These are phyloP conservation scores for Tolypocladium cylindrosporum DNA, from an alignment of 2,329 filamentous ascomycete genomes.

Conservation along the genomic window DNA sequence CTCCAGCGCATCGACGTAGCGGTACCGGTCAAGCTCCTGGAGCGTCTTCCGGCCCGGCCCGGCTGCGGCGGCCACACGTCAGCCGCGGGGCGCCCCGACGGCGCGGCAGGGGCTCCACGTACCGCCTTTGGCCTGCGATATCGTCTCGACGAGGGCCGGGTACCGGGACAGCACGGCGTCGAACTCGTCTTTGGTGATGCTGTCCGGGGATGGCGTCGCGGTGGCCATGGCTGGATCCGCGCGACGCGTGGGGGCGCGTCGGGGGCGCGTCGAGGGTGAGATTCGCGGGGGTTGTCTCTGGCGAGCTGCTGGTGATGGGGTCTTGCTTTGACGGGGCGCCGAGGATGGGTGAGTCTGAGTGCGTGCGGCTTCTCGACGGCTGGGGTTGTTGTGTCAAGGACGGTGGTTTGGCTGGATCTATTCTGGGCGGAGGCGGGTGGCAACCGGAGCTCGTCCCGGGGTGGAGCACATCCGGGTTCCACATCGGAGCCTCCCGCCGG, in stretches of 20 bases:
- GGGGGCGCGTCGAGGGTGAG: not conserved
- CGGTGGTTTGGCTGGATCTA: not conserved
- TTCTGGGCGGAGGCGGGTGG: not conserved
- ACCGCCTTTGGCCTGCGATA: slow-evolving; percentile 37
- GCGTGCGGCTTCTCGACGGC: not conserved
- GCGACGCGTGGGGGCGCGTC: not conserved
- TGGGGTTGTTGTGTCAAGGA: not conserved
- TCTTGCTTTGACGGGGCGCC: not conserved
- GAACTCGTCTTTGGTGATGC: slow-evolving; percentile 24
- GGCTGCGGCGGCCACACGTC: slow-evolving; percentile 16
- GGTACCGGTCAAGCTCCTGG: slow-evolving; percentile 47
- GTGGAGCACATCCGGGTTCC: not conserved
- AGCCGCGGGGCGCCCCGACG: not conserved
- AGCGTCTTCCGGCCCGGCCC: slow-evolving; percentile 43
- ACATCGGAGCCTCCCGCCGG: no score
- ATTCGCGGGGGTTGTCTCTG: not conserved
- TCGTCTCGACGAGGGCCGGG: slow-evolving; percentile 26
- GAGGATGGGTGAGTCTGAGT: not conserved
- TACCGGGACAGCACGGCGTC: slow-evolving; percentile 26
- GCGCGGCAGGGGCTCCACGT: slow-evolving; percentile 6
- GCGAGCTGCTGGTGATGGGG: not conserved
- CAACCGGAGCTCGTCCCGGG: not conserved
- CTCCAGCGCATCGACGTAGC: slow-evolving; percentile 43
- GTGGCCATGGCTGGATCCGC: not conserved
- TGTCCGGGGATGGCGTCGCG: slow-evolving; percentile 4